These are phyloP conservation scores for Myxozyma sirexii DNA, from an alignment of 805 yeast genomes.

Conservation along the genomic window DNA sequence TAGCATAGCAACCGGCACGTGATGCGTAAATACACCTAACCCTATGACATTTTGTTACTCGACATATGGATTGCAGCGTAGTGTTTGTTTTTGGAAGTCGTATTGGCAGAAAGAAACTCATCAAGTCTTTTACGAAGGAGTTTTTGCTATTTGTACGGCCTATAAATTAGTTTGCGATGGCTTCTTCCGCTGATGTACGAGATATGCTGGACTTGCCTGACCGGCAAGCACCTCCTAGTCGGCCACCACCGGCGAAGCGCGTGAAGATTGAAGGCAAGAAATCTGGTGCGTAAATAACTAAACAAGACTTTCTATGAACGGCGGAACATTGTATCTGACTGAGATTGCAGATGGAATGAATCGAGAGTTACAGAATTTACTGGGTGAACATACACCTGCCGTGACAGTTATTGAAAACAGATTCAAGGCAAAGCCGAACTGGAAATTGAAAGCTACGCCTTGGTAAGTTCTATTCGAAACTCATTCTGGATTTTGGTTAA, in stretches of 20 bases:
- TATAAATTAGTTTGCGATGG: slow-evolving; percentile 17
- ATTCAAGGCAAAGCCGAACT: slow-evolving; percentile 66
- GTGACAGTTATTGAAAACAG: slow-evolving; percentile 57
- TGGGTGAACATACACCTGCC: slow-evolving; percentile 94
- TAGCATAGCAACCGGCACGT: neutral
- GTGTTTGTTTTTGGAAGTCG: neutral
- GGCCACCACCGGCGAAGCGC: slow-evolving; percentile 37
- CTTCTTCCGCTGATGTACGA: slow-evolving; percentile 42
- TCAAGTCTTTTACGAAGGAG: neutral
- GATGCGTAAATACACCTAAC: neutral
- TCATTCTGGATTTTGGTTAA: neutral
- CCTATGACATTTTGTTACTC: neutral
- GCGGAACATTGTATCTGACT: neutral
- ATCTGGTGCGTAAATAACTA: slow-evolving; percentile 16
- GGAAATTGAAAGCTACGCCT: slow-evolving; percentile 68
- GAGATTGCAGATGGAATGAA: slow-evolving; percentile 66
- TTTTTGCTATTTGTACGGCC: neutral
- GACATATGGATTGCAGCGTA: neutral
- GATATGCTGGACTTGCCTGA: slow-evolving; percentile 41
- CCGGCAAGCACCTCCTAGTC: slow-evolving; percentile 20
- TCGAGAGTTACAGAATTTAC: slow-evolving; percentile 80
- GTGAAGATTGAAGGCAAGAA: slow-evolving; percentile 40
- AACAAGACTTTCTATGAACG: neutral
- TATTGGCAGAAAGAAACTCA: neutral
- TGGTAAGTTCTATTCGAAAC: slow-evolving; percentile 53